These are phyloP conservation scores for Neoboletus magnificus DNA, from an alignment of 768 basidiomycete species.

Conservation along the genomic window DNA sequence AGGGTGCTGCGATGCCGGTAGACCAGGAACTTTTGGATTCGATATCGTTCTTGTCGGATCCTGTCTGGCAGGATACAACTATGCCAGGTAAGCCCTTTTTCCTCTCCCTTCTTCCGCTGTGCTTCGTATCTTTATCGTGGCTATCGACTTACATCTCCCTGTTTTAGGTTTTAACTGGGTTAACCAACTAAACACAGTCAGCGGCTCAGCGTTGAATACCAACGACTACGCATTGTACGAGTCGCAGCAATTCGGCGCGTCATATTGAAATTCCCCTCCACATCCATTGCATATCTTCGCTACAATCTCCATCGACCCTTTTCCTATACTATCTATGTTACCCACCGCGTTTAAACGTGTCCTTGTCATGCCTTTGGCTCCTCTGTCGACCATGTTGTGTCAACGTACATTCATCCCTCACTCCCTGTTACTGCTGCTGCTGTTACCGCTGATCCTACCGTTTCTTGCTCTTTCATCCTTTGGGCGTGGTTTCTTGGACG, in stretches of 20 bases:
- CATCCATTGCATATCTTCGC: not conserved
- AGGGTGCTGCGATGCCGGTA: slow-evolving; percentile 46
- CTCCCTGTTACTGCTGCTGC: not conserved
- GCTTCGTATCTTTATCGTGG: not conserved
- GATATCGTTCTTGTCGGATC: slow-evolving; percentile 56
- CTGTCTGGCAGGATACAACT: slow-evolving; percentile 53
- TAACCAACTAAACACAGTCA: slow-evolving; percentile 24
- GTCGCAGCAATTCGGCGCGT: slow-evolving; percentile 13
- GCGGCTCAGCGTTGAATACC: slow-evolving; percentile 13
- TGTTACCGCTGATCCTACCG: not conserved
- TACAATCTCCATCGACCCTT: not conserved
- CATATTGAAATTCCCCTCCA: slow-evolving; percentile 1
- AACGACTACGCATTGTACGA: slow-evolving; percentile 31
- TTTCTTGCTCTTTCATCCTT: not conserved
- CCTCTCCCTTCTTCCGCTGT: not conserved
- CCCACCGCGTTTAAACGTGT: not conserved
- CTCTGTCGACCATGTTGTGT: not conserved
- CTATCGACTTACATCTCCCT: not conserved
- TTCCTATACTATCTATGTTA: not conserved
- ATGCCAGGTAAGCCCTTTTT: slow-evolving; percentile 45
- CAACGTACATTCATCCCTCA: not conserved
- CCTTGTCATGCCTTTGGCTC: not conserved
- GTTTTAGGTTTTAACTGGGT: slow-evolving; percentile 36
- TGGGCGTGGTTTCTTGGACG: not conserved
- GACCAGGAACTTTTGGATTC: slow-evolving; percentile 60